Evolutionary conservation across 2,329 filamentous ascomycete genomes (phyloP).

Genomic region (Penicillium frequentans): DNA sequence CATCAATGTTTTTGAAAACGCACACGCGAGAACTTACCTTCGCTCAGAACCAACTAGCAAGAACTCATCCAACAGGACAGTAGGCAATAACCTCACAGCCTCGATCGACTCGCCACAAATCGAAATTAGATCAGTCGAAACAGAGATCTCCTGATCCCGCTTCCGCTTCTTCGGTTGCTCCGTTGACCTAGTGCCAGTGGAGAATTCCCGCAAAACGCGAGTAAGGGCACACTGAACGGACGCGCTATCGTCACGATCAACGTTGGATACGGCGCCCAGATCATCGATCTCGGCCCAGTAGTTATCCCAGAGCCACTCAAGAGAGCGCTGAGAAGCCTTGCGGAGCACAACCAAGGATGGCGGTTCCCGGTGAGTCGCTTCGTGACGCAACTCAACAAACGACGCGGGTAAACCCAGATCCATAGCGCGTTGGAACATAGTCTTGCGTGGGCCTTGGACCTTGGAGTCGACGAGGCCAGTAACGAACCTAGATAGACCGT

Average conservation of each 20-base stretch:
- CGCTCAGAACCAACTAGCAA: constrained; percentile 27
- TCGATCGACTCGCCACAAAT: constrained; percentile 25
- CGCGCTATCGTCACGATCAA: constrained; percentile 10
- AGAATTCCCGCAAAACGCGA: constrained; percentile 18
- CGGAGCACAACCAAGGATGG: constrained; percentile 74
- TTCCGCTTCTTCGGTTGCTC: constrained; percentile 32
- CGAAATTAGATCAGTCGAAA: constrained; percentile 28
- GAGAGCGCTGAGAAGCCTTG: constrained; percentile 65
- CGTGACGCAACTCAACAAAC: constrained; percentile 86
- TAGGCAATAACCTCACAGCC: constrained; percentile 22
- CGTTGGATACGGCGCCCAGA: constrained; percentile 1
- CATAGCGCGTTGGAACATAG: constrained; percentile 47
- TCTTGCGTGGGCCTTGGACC: constrained; percentile 40
- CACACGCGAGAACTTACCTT: constrained; percentile 24
- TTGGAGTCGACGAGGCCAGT: constrained; percentile 48
- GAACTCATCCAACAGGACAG: constrained; percentile 28
- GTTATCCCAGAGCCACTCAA: constrained; percentile 84
- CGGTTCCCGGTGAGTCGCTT: constrained; percentile 85
- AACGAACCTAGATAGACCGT: constrained; percentile 37
- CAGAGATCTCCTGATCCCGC: constrained; percentile 20
- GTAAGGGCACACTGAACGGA: constrained; percentile 21
- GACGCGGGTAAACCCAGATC: constrained; percentile 55
- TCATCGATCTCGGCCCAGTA: constrained; percentile 68
- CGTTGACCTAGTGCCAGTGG: constrained; percentile 1
- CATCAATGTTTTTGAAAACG: neutral